Evolutionary conservation across 306 rosid species (phyloP), one percentile per base, ranked within the genome.

Genomic region (Lathyrus oleraceus): DNA sequence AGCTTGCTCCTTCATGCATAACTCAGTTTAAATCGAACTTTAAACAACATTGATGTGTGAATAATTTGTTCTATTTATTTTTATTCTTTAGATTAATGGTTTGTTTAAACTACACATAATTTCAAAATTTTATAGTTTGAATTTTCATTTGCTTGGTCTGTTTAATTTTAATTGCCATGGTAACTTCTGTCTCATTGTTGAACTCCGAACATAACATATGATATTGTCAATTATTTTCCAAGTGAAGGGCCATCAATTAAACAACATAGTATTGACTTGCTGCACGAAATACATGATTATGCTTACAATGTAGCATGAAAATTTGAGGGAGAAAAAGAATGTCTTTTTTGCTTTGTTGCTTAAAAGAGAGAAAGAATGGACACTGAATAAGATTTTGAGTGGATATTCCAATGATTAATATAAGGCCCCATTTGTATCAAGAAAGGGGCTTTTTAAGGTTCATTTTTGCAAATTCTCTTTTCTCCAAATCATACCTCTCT

Each of bases 301-400:
- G 57, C 44, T 56, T 71, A 75, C 76, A 39, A 67, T 72, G 57
- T 25, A 6, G 69, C 54, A 42, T 75, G 65, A 67, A 56, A 61
- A 61, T 58, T 66, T 77, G 56, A 58, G 21, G 15, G 17, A 10
- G 14, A 42, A 16, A 69, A 21, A 70, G 15, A 17, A 67, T 32
- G 59, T 20, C 57, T 71, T 76, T 61, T 52, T 59, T 60, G 64
- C 70, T 74, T 65, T 80, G 78, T 71, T 69, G 70, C 81, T 79
- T 56, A 49, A 53, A 32, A 65, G 76, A 67, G 52, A 72, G 69
- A 75, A 67, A 72, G 78, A 75, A 67, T 65, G 81, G 72, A 87
- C 89, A 81, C 86, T 73, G 87, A 85, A 85, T 85, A 81, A 73
- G 78, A 79, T 79, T 77, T 79, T 77, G 81, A 85, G 89, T 81